Evolutionary conservation across 2,329 filamentous ascomycete genomes (phyloP), one percentile per base, ranked within the genome.

Genomic region (Zasmidium angulare): DNA sequence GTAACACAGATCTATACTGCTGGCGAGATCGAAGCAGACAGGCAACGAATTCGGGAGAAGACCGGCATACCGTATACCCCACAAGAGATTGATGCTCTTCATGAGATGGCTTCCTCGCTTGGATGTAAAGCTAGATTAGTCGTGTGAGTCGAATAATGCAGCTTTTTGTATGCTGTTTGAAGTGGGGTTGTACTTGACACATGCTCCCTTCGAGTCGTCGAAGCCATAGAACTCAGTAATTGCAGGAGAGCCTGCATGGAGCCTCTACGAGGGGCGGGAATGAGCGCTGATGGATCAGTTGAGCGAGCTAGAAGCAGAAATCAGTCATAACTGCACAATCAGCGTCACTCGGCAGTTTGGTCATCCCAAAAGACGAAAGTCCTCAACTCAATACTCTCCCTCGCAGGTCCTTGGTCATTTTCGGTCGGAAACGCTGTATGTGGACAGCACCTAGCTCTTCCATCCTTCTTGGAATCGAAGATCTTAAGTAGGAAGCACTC

Each of bases 401-500:
- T 46, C 22, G 56, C 20, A 22, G 50, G 26, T 14, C 22, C 31
- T 22, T 58, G n/a, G 17, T 24, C 26, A 19, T 3, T 47, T 7
- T 46, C 56, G 40, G 46, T 50, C 11, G 46, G 43, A 20, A 58
- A 53, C 1, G 56, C 50, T 14, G 21, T 31, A 22, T 53, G 56
- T 21, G 50, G 53, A 3, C 55, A 14, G 48, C 50, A 47, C 23
- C 22, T 26, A 24, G 29, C 9, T 48, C 54, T 12, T 26, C 54
- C 46, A 40, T 20, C 17, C n/a, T 46, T 40, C 46, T 36, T n/a
- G 4, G 24, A 47, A 70, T 87, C 85, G 68, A 82, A 87, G 66
- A 82, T 85, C 71, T 87, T 87, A 72, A 87, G 83, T 50, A 87
- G 66, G 2, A 83, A 75, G 2, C 83, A 80, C 72, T 87, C 78